These are phyloP conservation scores for Polygonum aviculare DNA, from an alignment of 148 eudicot genomes.

Conservation along the genomic window DNA sequence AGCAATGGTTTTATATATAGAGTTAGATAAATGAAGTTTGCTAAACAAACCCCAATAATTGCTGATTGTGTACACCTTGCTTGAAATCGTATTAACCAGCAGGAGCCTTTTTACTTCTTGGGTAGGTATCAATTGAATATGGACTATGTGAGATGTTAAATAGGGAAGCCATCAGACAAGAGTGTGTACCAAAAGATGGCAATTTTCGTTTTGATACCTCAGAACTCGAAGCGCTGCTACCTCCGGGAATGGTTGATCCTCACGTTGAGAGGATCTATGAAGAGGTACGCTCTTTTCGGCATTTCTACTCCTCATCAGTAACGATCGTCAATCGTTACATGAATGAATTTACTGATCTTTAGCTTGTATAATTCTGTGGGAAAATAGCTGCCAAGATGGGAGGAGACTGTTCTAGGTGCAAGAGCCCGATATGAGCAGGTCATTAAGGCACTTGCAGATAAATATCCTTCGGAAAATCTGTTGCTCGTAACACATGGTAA, in stretches of 20 bases:
- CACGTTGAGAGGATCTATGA: conserved; percentile 41
- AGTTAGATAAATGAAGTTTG: too few species aligned
- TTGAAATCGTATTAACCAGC: neutral
- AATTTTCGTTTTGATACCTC: conserved; percentile 48
- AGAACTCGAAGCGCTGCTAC: conserved; percentile 60
- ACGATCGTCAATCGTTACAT: neutral
- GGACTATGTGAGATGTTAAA: conserved; percentile 90
- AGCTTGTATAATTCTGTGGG: neutral
- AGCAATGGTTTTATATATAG: neutral
- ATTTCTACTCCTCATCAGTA: neutral
- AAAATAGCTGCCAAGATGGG: conserved; percentile 72
- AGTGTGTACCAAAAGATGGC: conserved; percentile 67
- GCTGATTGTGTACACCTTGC: too few species aligned
- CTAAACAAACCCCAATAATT: too few species aligned
- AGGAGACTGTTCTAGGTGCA: conserved; percentile 50
- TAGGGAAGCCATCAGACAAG: conserved; percentile 49
- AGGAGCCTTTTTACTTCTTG: neutral
- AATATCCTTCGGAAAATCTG: conserved; percentile 80
- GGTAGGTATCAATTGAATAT: conserved; percentile 78
- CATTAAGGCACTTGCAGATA: conserved; percentile 72
- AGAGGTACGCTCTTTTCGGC: conserved; percentile 37
- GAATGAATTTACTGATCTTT: conserved; percentile 12
- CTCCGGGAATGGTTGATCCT: conserved; percentile 64
- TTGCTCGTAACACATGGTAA: conserved; percentile 91
- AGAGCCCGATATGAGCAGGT: conserved; percentile 51